A percentile compares a stretch with the other conserved stretches of the same genome.
These are phyloP conservation scores for Bathelium albidoporum DNA, from an alignment of 495 filamentous ascomycete genomes.

Conservation along the genomic window DNA sequence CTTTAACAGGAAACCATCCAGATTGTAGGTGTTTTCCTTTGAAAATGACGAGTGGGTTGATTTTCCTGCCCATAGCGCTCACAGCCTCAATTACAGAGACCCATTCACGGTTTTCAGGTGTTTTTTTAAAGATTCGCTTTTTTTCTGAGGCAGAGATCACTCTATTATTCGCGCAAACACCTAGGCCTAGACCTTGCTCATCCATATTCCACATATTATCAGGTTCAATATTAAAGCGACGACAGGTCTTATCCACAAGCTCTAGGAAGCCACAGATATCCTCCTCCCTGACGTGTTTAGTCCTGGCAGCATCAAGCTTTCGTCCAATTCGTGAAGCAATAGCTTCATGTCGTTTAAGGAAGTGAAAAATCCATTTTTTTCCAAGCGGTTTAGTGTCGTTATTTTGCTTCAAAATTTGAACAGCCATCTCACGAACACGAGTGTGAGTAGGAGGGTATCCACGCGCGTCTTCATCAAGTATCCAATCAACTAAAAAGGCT, in stretches of 20 bases:
- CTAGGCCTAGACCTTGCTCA: neutral
- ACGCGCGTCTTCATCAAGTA: slow-evolving; percentile 7
- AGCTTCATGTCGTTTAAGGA: neutral
- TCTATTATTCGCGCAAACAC: neutral
- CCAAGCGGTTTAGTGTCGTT: neutral
- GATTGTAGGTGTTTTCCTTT: neutral
- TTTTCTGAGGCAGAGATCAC: neutral
- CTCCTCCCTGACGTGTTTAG: neutral
- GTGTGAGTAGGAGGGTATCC: slow-evolving; percentile 5
- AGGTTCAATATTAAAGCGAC: slow-evolving; percentile 3
- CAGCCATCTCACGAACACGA: slow-evolving; percentile 7
- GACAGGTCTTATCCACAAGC: neutral
- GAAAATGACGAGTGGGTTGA: neutral
- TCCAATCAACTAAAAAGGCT: slow-evolving; percentile 11
- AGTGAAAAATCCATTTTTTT: neutral
- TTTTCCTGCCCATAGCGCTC: neutral
- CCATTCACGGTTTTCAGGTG: slow-evolving; percentile 6
- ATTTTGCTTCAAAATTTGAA: slow-evolving; percentile 1
- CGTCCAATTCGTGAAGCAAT: slow-evolving; percentile 6
- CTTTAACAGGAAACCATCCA: neutral
- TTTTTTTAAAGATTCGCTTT: slow-evolving; percentile 6
- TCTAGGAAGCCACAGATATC: neutral
- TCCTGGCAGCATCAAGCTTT: neutral
- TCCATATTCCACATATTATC: slow-evolving; percentile 8
- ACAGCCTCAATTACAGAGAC: slow-evolving; percentile 6